A percentile compares a stretch with the other conserved stretches of the same genome.
Conservation (phyloP, 2,329 filamentous ascomycete genomes). For the Sporothrix variecibatus region DNA sequence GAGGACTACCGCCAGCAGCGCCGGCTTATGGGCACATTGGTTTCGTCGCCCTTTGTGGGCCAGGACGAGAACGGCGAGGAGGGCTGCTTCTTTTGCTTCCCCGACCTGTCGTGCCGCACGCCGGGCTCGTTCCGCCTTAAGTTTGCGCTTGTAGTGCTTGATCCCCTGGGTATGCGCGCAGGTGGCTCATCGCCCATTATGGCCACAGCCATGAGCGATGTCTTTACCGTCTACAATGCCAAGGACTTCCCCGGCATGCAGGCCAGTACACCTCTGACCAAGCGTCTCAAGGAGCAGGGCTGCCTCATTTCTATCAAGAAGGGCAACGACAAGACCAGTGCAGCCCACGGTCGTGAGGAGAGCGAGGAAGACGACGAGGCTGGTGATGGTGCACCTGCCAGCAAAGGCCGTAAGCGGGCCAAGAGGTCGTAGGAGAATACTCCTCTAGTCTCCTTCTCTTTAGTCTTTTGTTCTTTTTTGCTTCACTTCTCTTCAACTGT, state of each 20-base stretch:
- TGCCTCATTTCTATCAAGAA: constrained; percentile 86
- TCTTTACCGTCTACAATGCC: constrained; percentile 79
- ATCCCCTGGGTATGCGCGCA: constrained; percentile 59
- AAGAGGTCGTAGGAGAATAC: constrained; percentile 4
- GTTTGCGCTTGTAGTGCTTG: constrained; percentile 72
- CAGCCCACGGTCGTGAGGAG: constrained; percentile 42
- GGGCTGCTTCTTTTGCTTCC: constrained; percentile 84
- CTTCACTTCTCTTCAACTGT: not conserved
- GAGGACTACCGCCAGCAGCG: constrained; percentile 72
- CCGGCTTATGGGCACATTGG: constrained; percentile 76
- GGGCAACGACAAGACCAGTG: constrained; percentile 66
- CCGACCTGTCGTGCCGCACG: constrained; percentile 77
- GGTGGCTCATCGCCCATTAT: constrained; percentile 55
- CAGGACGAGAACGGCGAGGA: constrained; percentile 71
- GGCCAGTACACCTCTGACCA: constrained; percentile 72
- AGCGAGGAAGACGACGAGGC: constrained; percentile 50
- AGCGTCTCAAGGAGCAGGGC: constrained; percentile 74
- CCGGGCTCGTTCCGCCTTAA: constrained; percentile 74
- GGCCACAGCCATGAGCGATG: constrained; percentile 61
- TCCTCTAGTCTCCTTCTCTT: not conserved
- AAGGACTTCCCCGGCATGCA: constrained; percentile 87
- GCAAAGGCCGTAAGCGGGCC: constrained; percentile 29
- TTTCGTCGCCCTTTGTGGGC: constrained; percentile 75
- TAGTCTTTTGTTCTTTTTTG: not conserved
- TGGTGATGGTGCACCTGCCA: constrained; percentile 34